Conservation (phyloP, 2,329 filamentous ascomycete genomes). For the Rhytidhysteron rufulum region DNA sequence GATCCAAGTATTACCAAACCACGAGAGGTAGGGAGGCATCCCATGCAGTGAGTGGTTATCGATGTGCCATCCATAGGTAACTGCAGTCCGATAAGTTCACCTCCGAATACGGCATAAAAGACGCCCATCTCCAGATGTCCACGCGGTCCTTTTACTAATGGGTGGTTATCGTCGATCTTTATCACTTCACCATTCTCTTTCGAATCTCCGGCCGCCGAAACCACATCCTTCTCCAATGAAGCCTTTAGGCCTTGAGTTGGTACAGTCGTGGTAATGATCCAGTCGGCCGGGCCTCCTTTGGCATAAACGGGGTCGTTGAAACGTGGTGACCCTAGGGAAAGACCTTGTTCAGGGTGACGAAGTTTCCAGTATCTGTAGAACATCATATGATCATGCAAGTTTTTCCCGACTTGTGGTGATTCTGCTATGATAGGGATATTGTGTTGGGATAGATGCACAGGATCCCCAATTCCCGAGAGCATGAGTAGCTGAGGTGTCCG, state of each 20-base stretch:
- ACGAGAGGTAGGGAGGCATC: conserved; percentile 26
- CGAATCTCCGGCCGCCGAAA: no score
- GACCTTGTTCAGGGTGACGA: conserved; percentile 16
- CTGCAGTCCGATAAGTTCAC: conserved; percentile 10
- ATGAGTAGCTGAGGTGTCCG: conserved; percentile 25
- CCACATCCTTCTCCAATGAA: conserved; percentile 15
- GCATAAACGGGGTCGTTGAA: conserved; percentile 15
- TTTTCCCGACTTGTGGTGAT: conserved; percentile 58
- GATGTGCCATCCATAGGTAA: conserved; percentile 17
- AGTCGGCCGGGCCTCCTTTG: conserved; percentile 20
- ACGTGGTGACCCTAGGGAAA: conserved; percentile 16
- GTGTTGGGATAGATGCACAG: conserved; percentile 47
- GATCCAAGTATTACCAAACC: conserved; percentile 52
- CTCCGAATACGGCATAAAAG: conserved; percentile 13
- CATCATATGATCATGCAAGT: conserved; percentile 55
- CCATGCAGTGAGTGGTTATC: conserved; percentile 19
- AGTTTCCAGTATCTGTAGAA: conserved; percentile 23
- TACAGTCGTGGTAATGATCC: conserved; percentile 14
- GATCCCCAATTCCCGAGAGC: conserved; percentile 28
- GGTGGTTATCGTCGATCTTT: conserved; percentile 11
- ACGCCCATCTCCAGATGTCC: conserved; percentile 16
- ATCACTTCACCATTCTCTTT: no score
- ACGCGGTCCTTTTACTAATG: conserved; percentile 9
- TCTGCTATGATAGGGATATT: conserved; percentile 51
- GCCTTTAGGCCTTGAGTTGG: conserved; percentile 8